Evolutionary conservation across 2,329 filamentous ascomycete species (phyloP).

Genomic region (Aaosphaeria arxii): DNA sequence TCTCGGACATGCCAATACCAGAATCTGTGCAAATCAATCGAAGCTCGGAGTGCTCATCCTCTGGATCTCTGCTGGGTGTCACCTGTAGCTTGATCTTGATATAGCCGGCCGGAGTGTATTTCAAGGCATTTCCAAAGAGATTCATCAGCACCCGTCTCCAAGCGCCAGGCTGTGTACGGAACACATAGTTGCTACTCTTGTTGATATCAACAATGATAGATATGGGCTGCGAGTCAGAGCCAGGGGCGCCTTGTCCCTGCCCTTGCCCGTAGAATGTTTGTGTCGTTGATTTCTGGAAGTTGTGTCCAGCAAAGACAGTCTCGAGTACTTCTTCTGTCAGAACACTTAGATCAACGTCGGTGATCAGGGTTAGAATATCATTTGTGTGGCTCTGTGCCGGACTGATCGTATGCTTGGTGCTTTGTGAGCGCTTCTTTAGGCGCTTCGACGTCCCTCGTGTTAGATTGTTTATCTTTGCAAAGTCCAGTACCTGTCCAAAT

Average conservation of each 20-base stretch:
- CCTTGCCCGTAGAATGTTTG: slow-evolving; percentile 19
- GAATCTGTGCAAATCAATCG: slow-evolving; percentile 35
- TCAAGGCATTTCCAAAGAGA: slow-evolving; percentile 38
- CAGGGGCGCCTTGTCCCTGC: slow-evolving; percentile 9
- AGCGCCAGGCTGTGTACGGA: slow-evolving; percentile 37
- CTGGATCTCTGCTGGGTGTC: slow-evolving; percentile 12
- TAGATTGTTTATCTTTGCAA: slow-evolving; percentile 39
- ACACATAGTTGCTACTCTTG: slow-evolving; percentile 31
- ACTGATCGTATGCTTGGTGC: slow-evolving; percentile 26
- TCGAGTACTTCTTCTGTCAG: slow-evolving; percentile 37
- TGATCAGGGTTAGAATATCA: slow-evolving; percentile 32
- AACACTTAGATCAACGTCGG: slow-evolving; percentile 33
- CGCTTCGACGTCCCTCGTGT: slow-evolving; percentile 28
- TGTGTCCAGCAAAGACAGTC: slow-evolving; percentile 35
- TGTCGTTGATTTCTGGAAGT: slow-evolving; percentile 28
- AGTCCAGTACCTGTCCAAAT: slow-evolving; percentile 35
- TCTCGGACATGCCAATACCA: slow-evolving; percentile 40
- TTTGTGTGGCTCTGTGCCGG: slow-evolving; percentile 29
- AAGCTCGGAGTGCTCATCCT: slow-evolving; percentile 26
- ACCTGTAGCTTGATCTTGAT: slow-evolving; percentile 36
- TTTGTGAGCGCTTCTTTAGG: slow-evolving; percentile 27
- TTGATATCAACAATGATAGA: slow-evolving; percentile 36
- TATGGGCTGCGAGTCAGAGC: slow-evolving; percentile 12
- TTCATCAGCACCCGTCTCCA: slow-evolving; percentile 41
- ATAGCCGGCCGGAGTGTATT: slow-evolving; percentile 37